Percentiles rank a stretch among this genome's conserved stretches.
phyloP scores from a whole-genome alignment of 2,329 filamentous ascomycete species.

The Ophiocordyceps camponoti-floridani region DNA sequence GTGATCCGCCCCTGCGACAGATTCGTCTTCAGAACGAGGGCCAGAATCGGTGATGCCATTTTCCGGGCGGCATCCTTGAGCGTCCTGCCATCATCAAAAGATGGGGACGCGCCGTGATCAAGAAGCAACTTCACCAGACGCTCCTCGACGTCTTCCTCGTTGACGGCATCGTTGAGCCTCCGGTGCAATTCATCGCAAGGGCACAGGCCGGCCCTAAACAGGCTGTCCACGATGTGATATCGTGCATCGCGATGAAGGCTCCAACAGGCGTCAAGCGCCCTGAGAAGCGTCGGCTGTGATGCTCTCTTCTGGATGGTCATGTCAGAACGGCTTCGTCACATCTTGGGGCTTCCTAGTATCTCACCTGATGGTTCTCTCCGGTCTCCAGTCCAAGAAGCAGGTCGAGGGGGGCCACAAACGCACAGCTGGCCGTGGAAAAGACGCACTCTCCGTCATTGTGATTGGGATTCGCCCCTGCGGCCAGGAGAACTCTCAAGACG shows the following conservation, averaged over 20 bases:
- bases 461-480: conserved; percentile 35
- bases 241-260: conserved; percentile 28
- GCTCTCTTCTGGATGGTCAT: conserved; percentile 20
- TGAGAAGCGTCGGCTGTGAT: conserved; percentile 26
- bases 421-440: conserved; percentile 32
- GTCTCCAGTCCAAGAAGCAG: conserved; percentile 30
- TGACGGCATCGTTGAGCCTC: conserved; percentile 30
- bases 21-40: conserved; percentile 21
- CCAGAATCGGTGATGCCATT: conserved; percentile 18
- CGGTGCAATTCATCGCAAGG: conserved; percentile 31
- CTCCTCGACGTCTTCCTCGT: conserved; percentile 31
- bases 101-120: conserved; percentile 31
- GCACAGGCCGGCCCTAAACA: conserved; percentile 32
- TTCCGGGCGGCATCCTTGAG: conserved; percentile 28
- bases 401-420: conserved; percentile 29
- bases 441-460: conserved; percentile 36
- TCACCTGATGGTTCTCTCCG: conserved; percentile 21
- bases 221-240: conserved; percentile 26
- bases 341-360: conserved; percentile 3
- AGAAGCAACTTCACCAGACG: conserved; percentile 28
- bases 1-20: conserved; percentile 25
- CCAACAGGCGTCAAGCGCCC: conserved; percentile 35
- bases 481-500: conserved; percentile 31
- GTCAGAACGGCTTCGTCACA: background rate
- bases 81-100: conserved; percentile 31